A percentile compares a stretch with the other conserved stretches of the same genome.
Evolutionary conservation across 345 rosid genomes (phyloP).

Genomic region (Arabis alpina): DNA sequence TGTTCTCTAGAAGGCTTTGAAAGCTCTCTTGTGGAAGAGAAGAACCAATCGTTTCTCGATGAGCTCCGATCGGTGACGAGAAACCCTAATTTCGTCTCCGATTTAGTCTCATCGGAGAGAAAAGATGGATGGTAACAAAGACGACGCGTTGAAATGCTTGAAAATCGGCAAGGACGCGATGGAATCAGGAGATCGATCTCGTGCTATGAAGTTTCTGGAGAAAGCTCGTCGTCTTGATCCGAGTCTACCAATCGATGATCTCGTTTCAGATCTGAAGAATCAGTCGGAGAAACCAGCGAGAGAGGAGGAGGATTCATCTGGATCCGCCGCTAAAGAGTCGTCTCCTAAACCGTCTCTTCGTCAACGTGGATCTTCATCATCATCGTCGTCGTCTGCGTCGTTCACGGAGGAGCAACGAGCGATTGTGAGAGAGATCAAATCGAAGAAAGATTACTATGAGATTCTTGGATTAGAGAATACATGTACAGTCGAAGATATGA

Average conservation of each 20-base stretch:
- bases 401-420: constrained; percentile 72
- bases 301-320: constrained; percentile 28
- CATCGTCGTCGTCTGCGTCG: constrained; percentile 41
- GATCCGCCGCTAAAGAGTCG: constrained; percentile 40
- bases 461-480: constrained; percentile 67
- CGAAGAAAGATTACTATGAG: constrained; percentile 86
- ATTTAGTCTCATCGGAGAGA: constrained; percentile 11
- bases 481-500: constrained; percentile 77
- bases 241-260: constrained; percentile 59
- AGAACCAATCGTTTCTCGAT: constrained; percentile 14
- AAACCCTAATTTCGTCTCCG: constrained; percentile 12
- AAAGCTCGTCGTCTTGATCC: constrained; percentile 99
- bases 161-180: constrained; percentile 84
- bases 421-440: constrained; percentile 71
- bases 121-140: constrained; percentile 91
- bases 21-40: constrained; percentile 19
- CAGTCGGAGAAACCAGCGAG: constrained; percentile 34
- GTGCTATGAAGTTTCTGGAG: constrained; percentile 70
- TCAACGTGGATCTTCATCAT: constrained; percentile 46
- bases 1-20: background rate
- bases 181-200: constrained; percentile 74
- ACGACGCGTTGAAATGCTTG: constrained; percentile 85
- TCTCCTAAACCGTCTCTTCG: constrained; percentile 54
- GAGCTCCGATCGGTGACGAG: constrained; percentile 19
- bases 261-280: constrained; percentile 52